Evolutionary conservation across 2,329 filamentous ascomycete species (phyloP), one percentile per base, ranked within the genome.

Genomic region (Hypoxylon sp.): DNA sequence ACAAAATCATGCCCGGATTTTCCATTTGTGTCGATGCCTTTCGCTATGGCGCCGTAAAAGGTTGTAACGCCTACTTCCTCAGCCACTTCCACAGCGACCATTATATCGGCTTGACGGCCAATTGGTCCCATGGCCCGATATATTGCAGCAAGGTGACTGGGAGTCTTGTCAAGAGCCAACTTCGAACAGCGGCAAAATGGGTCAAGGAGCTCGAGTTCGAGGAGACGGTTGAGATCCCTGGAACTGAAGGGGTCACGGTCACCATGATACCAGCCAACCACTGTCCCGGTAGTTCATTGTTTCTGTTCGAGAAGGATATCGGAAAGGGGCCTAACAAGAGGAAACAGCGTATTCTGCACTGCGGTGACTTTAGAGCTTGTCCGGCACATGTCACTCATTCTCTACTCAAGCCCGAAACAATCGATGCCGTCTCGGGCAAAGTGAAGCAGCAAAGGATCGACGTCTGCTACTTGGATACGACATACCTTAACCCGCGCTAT

Each of bases 31-130:
- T 99, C 0, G 96, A 99, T 79, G 96, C 96, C 0, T 97, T 99
- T 76, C 90, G 95, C 19, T 99, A 98, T 75, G 96, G 96, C 1
- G 93, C 94, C 3, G 93, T 99, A 0, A 87, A 97, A 76, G 94
- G 93, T 0, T 97, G 94, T 78, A 91, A 92, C 59, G 96, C 95
- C 1, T 99, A 99, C 77, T 99, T 99, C 73, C 86, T 99, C 10
- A 98, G 94, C 74, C 96, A 99, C 77, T 99, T 98, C 73, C 96
- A 99, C 79, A 98, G 94, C 75, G 96, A 99, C 77, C 96, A 99
- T 77, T 99, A 99, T 74, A 90, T 98, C 34, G 96, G 96, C 1
- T 82, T 99, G 10, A 96, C 93, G 10, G 89, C 92, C 6, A 93
- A 86, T 32, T 99, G 96, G 96, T 89, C 84, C 41, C 94, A 99